A percentile compares a stretch with the other conserved stretches of the same genome.
These are phyloP conservation scores for Beauveria brongniartii DNA, from an alignment of 2,329 filamentous ascomycete genomes.

Conservation along the genomic window DNA sequence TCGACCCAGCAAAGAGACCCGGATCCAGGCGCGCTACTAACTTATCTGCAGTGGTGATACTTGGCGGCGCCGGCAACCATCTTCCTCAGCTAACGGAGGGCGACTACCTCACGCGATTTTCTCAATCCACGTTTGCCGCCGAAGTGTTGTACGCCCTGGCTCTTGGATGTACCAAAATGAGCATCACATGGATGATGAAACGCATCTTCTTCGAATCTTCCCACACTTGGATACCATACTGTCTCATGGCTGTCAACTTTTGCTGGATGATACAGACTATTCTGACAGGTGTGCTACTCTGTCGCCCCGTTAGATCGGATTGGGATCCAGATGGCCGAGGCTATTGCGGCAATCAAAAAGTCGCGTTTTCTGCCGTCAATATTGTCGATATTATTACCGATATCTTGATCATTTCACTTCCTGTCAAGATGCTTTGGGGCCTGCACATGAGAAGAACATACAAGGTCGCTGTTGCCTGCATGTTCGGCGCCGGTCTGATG, in stretches of 20 bases:
- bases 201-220: slow-evolving; percentile 16
- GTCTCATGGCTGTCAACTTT: slow-evolving; percentile 12
- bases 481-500: slow-evolving; percentile 15
- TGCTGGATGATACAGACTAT: slow-evolving; percentile 17
- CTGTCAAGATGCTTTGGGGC: slow-evolving; percentile 13
- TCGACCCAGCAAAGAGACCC: neutral
- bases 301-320: slow-evolving; percentile 13
- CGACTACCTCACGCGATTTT: neutral
- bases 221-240: slow-evolving; percentile 13
- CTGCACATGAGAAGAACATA: slow-evolving; percentile 13
- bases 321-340: slow-evolving; percentile 12
- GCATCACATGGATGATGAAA: slow-evolving; percentile 17
- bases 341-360: slow-evolving; percentile 13
- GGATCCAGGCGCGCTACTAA: neutral
- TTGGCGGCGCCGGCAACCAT: slow-evolving; percentile 16
- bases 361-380: slow-evolving; percentile 13
- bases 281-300: slow-evolving; percentile 14
- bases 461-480: slow-evolving; percentile 14
- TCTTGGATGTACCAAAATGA: slow-evolving; percentile 16
- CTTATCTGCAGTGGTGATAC: slow-evolving; percentile 13
- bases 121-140: slow-evolving; percentile 13
- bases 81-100: slow-evolving; percentile 3
- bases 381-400: slow-evolving; percentile 17
- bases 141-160: slow-evolving; percentile 16
- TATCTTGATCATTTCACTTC: slow-evolving; percentile 14